Evolutionary conservation across 2,329 filamentous ascomycete species (phyloP), one percentile per base, ranked within the genome.

Genomic region (Hypoxylon sp.): DNA sequence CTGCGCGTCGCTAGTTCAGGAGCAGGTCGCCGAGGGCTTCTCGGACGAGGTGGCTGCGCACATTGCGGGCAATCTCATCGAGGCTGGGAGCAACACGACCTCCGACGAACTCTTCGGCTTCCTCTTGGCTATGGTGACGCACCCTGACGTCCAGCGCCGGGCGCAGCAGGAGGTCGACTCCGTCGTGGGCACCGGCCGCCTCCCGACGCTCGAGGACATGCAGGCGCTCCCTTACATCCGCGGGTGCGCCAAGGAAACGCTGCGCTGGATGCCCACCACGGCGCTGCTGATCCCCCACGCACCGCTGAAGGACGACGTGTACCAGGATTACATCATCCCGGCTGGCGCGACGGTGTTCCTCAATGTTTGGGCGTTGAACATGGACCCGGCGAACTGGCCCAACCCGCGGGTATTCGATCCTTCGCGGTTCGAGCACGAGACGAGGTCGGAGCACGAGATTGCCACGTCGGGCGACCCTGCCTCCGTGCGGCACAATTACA

Each of bases 221-320:
- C 61, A 70, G 2, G 70, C 74, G 1, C 71, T 85, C 4, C 82
- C 81, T 0, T 85, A 84, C 61, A 73, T 83, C 3, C 70, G 75
- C 22, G 76, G 73, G 28, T 72, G 78, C 9, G 72, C 82, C 50
- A 83, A 83, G 46, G 82, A 84, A 64, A 71, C 69, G 3, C 66
- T 80, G 20, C 75, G 82, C 2, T 83, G 81, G 80, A 77, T 79
- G 65, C 78, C 81, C 0, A 73, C 75, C 0, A 64, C 70, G 0
- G 71, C 75, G 2, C 55, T 78, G 16, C 67, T 74, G 3, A 69
- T 77, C 0, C 79, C 80, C 0, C 76, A 78, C 45, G 76, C 77
- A 30, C 72, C 73, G 1, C 71, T 69, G 6, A 61, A 71, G 28
- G 77, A 78, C 26, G 70, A 77, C 44, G 51, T 62, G 18, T 78